Conservation (phyloP, 2,329 filamentous ascomycete species). For the Blumeria hordei region DNA sequence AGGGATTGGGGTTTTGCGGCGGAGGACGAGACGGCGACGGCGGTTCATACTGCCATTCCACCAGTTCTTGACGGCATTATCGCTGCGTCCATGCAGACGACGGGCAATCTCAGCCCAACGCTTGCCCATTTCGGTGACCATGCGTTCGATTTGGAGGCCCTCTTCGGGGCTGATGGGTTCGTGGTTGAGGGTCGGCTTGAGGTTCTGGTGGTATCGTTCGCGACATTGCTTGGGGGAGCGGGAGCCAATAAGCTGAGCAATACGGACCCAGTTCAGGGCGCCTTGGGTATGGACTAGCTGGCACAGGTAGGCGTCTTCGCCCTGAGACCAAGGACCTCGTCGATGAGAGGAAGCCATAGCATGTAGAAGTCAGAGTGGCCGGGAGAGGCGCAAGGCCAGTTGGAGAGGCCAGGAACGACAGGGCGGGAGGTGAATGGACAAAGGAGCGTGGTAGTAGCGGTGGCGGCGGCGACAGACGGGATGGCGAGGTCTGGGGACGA, state of each 20-base stretch:
- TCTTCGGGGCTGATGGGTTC: constrained; percentile 49
- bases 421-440: background rate
- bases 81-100: constrained; percentile 58
- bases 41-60: constrained; percentile 89
- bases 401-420: background rate
- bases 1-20: constrained; percentile 11
- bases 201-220: constrained; percentile 81
- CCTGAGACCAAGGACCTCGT: constrained; percentile 63
- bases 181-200: constrained; percentile 54
- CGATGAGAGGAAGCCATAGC: constrained; percentile 23
- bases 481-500: background rate
- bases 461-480: background rate
- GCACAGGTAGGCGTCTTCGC: constrained; percentile 49
- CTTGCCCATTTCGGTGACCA: constrained; percentile 60
- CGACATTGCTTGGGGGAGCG: constrained; percentile 86
- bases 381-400: background rate
- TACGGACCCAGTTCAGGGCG: constrained; percentile 81
- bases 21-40: constrained; percentile 20
- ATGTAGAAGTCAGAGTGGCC: background rate
- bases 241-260: constrained; percentile 49
- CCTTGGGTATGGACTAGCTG: constrained; percentile 47
- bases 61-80: constrained; percentile 96
- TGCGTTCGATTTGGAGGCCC: constrained; percentile 46
- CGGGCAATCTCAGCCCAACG: constrained; percentile 86
- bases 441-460: background rate